phyloP scores from a whole-genome alignment of 495 filamentous ascomycete genomes.

The Trichocladium uniseriatum region DNA sequence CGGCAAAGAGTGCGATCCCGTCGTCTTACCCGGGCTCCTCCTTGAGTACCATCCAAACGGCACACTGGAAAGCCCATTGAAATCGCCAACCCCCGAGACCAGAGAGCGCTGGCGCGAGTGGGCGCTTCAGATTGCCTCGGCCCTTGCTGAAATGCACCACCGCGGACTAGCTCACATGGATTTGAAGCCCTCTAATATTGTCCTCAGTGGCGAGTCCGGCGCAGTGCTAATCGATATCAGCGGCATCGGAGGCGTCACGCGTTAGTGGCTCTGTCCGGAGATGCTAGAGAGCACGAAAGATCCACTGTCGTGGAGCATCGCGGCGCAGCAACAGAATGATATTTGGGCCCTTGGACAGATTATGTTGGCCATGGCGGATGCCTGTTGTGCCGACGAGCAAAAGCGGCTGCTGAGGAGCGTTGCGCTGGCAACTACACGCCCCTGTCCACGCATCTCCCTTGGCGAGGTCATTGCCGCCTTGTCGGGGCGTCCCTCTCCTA shows the following conservation, averaged over 20 bases:
- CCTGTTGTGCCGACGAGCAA: background rate
- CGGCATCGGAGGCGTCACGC: slow-evolving; percentile 24
- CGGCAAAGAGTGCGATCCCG: background rate
- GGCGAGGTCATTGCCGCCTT: background rate
- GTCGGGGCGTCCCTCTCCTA: background rate
- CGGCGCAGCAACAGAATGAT: background rate
- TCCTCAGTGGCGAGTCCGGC: slow-evolving; percentile 21
- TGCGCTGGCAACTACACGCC: background rate
- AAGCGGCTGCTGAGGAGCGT: background rate
- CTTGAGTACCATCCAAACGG: background rate
- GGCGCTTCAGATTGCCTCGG: slow-evolving; percentile 24
- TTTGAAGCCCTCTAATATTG: slow-evolving; percentile 30
- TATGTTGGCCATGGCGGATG: background rate
- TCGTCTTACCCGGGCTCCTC: background rate
- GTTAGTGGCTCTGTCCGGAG: slow-evolving; percentile 17
- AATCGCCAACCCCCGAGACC: background rate
- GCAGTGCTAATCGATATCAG: slow-evolving; percentile 29
- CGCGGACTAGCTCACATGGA: slow-evolving; percentile 28
- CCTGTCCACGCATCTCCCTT: background rate
- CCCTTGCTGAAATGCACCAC: slow-evolving; percentile 19
- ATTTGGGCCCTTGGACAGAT: background rate
- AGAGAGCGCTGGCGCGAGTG: slow-evolving; percentile 10
- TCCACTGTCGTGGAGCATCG: background rate
- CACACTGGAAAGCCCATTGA: background rate
- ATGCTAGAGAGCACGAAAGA: background rate